A percentile compares a stretch with the other conserved stretches of the same genome.
Evolutionary conservation across 2,329 filamentous ascomycete species (phyloP).

Genomic region (Ophiobolus disseminans): DNA sequence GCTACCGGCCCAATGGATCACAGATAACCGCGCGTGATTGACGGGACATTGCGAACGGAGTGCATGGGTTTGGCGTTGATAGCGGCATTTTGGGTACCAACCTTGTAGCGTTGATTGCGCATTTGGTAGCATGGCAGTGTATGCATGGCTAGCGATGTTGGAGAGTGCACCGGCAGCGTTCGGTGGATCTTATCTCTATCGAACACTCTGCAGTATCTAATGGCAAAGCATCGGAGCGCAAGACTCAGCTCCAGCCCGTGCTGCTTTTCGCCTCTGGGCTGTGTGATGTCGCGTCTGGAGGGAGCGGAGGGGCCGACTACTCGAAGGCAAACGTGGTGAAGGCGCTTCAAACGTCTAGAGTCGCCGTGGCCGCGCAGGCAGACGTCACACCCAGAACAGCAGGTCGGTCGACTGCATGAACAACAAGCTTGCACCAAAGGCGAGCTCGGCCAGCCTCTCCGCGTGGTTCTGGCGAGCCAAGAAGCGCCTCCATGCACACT

Average conservation of each 20-base stretch:
- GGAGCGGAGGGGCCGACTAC: neutral
- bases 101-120: slow-evolving; percentile 1
- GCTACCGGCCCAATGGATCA: slow-evolving; percentile 20
- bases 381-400: slow-evolving; percentile 18
- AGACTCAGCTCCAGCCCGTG: neutral
- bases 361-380: slow-evolving; percentile 4
- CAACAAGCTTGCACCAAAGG: slow-evolving; percentile 20
- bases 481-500: slow-evolving; percentile 9
- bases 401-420: slow-evolving; percentile 18
- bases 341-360: neutral
- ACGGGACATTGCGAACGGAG: slow-evolving; percentile 7
- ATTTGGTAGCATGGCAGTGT: neutral
- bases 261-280: neutral
- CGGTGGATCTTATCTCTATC: neutral
- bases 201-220: neutral
- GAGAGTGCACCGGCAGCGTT: neutral
- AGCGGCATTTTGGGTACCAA: slow-evolving; percentile 16
- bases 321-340: neutral
- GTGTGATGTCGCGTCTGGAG: neutral
- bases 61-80: slow-evolving; percentile 30
- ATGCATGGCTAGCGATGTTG: neutral
- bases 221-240: neutral
- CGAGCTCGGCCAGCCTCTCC: slow-evolving; percentile 28
- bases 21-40: slow-evolving; percentile 9
- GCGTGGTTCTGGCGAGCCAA: slow-evolving; percentile 17